These are phyloP conservation scores for Trametes cinnabarina DNA, from an alignment of 768 basidiomycete species.

Conservation along the genomic window DNA sequence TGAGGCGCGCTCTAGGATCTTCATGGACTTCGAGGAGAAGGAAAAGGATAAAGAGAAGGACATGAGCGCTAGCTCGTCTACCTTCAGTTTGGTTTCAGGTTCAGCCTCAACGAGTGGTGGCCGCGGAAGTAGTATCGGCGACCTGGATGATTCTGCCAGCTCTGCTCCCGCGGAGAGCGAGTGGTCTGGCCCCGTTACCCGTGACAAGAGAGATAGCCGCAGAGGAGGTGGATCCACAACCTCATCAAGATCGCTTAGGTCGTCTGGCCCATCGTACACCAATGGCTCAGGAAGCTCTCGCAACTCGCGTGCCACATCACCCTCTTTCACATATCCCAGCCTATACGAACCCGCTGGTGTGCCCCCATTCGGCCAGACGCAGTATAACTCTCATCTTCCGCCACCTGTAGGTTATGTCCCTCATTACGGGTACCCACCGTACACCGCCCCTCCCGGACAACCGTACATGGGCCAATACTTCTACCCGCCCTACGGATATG, in stretches of 20 bases:
- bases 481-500: conserved; percentile 50
- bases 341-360: conserved; percentile 58
- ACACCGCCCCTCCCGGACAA: conserved; percentile 33
- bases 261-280: conserved; percentile 46
- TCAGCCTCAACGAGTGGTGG: conserved; percentile 56
- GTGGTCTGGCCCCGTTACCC: conserved; percentile 60
- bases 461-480: conserved; percentile 48
- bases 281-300: conserved; percentile 63
- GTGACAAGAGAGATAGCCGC: conserved; percentile 55
- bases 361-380: conserved; percentile 24
- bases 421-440: conserved; percentile 30
- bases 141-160: conserved; percentile 65
- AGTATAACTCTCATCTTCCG: conserved; percentile 27
- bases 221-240: conserved; percentile 47
- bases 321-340: conserved; percentile 71
- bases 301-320: conserved; percentile 71
- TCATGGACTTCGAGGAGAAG: conserved; percentile 77
- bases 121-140: conserved; percentile 59
- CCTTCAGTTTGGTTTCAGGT: conserved; percentile 66
- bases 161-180: conserved; percentile 81
- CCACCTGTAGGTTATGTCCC: conserved; percentile 27
- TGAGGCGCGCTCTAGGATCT: conserved; percentile 81
- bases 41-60: conserved; percentile 59
- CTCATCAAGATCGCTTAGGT: conserved; percentile 59
- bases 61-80: conserved; percentile 74